Conservation (phyloP, 805 yeast genomes). For the Teunomyces funiuensis region DNA sequence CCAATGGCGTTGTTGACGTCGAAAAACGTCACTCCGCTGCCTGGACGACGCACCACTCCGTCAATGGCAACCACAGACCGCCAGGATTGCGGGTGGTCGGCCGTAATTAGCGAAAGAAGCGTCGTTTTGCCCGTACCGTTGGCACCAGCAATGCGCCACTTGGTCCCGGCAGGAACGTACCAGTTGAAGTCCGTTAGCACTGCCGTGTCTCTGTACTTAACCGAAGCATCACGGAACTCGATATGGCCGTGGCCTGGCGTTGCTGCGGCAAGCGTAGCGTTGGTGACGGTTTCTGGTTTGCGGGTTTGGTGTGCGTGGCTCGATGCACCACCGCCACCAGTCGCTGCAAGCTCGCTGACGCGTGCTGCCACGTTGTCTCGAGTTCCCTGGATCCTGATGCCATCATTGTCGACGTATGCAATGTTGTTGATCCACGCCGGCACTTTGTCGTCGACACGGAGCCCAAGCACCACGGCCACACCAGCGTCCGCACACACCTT, state of each 20-base stretch:
- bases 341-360: neutral
- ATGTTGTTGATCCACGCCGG: conserved; percentile 82
- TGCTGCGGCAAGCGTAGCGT: neutral
- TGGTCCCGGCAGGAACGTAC: conserved; percentile 68
- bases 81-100: conserved; percentile 98
- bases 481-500: conserved; percentile 32
- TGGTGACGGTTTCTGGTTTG: neutral
- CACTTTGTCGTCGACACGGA: conserved; percentile 69
- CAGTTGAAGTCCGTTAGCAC: conserved; percentile 63
- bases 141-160: conserved; percentile 86
- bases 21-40: conserved; percentile 69
- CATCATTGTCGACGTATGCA: conserved; percentile 59
- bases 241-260: conserved; percentile 19
- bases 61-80: conserved; percentile 60
- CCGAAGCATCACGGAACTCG: conserved; percentile 60
- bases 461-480: conserved; percentile 68
- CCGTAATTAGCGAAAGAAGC: conserved; percentile 74
- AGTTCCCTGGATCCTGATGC: conserved; percentile 55
- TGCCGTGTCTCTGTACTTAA: conserved; percentile 62
- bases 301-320: neutral
- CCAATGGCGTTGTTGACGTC: conserved; percentile 80
- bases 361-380: neutral
- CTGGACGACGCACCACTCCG: conserved; percentile 70
- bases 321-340: conserved; percentile 52
- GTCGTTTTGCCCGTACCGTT: conserved; percentile 97